A percentile compares a stretch with the other conserved stretches of the same genome.
phyloP scores from a whole-genome alignment of 208 protist genomes.

The Trypanosoma avium region DNA sequence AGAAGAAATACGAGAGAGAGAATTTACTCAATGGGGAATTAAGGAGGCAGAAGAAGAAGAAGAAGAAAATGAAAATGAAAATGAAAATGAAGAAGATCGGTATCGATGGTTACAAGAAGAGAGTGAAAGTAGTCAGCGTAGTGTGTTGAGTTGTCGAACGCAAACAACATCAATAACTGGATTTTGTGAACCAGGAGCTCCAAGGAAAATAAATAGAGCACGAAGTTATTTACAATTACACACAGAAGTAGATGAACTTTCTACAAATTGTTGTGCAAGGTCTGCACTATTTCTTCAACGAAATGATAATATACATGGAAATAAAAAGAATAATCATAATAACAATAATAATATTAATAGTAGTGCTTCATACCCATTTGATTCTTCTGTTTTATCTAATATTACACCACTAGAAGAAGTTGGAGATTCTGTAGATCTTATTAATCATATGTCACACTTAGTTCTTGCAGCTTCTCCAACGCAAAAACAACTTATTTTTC shows the following conservation, averaged over 20 bases:
- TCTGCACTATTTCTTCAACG: not conserved
- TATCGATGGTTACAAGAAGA: slow-evolving; percentile 12
- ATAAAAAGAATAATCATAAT: not conserved
- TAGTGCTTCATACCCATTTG: slow-evolving; percentile 13
- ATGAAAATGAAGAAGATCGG: not conserved
- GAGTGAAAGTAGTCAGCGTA: slow-evolving; percentile 18
- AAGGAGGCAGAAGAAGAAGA: slow-evolving; percentile 4
- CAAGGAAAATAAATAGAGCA: slow-evolving; percentile 5
- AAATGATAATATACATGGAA: not conserved
- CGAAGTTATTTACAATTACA: not conserved
- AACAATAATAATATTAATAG: not conserved
- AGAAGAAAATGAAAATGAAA: not conserved
- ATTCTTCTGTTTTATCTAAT: slow-evolving; percentile 26
- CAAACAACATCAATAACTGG: slow-evolving; percentile 3
- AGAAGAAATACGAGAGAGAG: too few relatives aligned
- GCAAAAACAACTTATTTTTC: slow-evolving; percentile 67
- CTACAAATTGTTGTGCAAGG: not conserved
- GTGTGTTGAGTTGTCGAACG: slow-evolving; percentile 5
- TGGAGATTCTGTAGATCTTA: slow-evolving; percentile 28
- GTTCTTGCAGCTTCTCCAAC: slow-evolving; percentile 46
- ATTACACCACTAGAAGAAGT: slow-evolving; percentile 29
- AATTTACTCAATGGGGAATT: too few relatives aligned
- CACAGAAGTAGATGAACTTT: slow-evolving; percentile 16
- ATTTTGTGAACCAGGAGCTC: slow-evolving; percentile 22
- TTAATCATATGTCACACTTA: slow-evolving; percentile 23